Conservation (phyloP, 331 rosid species). For the Malus hybrid region DNA sequence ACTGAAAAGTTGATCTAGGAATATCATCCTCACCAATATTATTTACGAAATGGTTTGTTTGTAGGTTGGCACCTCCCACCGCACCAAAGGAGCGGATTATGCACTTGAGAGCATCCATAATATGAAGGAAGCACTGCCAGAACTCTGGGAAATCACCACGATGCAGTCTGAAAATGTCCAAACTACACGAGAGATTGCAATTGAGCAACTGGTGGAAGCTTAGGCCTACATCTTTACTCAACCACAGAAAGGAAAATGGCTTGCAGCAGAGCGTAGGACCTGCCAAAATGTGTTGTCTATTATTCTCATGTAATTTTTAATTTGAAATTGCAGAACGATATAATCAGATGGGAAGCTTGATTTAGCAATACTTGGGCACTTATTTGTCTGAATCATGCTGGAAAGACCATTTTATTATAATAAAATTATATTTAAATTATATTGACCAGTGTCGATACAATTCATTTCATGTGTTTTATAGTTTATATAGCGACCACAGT, state of each 20-base stretch:
- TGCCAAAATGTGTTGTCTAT: not conserved
- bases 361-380: not conserved
- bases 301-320: not conserved
- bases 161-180: constrained; percentile 27
- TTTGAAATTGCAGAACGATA: not conserved
- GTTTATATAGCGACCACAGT: too few species aligned
- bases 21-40: not conserved
- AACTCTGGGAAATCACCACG: constrained; percentile 55
- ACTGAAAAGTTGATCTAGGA: not conserved
- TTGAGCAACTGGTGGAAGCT: constrained; percentile 58
- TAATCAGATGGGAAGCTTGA: not conserved
- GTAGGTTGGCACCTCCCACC: constrained; percentile 61
- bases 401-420: too few species aligned
- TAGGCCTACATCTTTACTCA: constrained; percentile 15
- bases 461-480: too few species aligned
- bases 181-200: constrained; percentile 39
- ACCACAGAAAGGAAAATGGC: not conserved
- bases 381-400: not conserved
- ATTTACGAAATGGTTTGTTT: constrained; percentile 12
- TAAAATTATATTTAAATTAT: too few species aligned
- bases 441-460: too few species aligned
- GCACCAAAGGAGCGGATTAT: constrained; percentile 46
- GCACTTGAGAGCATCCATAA: constrained; percentile 91
- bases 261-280: not conserved
- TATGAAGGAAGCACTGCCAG: constrained; percentile 75